Conservation (phyloP, 192 early-diverging fungal species). For the Endogone sp. region DNA sequence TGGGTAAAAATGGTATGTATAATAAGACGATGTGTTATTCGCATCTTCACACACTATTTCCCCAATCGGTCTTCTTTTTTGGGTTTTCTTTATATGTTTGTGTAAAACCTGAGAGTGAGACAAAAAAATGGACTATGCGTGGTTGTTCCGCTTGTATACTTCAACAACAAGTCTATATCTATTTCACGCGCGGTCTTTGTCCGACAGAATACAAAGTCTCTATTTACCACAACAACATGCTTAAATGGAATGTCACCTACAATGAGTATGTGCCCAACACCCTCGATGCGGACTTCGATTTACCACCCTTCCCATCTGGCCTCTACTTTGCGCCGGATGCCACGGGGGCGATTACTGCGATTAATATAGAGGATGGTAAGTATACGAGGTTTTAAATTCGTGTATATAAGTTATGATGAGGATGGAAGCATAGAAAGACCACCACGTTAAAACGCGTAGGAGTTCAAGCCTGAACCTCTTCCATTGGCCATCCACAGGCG, state of each 20-base stretch:
- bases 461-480: too few species aligned
- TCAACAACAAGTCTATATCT: too few species aligned
- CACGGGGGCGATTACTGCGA: slow-evolving; percentile 25
- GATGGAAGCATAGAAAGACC: too few species aligned
- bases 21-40: not conserved
- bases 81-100: too few species aligned
- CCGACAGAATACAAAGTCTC: slow-evolving; percentile 51
- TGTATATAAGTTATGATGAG: too few species aligned
- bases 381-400: too few species aligned
- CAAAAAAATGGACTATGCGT: too few species aligned
- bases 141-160: too few species aligned
- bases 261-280: slow-evolving; percentile 39
- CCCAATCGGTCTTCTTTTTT: too few species aligned
- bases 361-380: slow-evolving; percentile 23
- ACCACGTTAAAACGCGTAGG: too few species aligned
- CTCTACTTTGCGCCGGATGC: slow-evolving; percentile 34
- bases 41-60: too few species aligned
- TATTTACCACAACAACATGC: slow-evolving; percentile 41
- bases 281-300: slow-evolving; percentile 18
- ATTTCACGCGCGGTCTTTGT: not conserved
- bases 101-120: too few species aligned
- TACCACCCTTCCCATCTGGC: slow-evolving; percentile 14
- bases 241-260: slow-evolving; percentile 29
- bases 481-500: slow-evolving; percentile 23
- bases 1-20: slow-evolving; percentile 35